Evolutionary conservation across 352 stramenopile genomes (phyloP).

Genomic region (Salisapilia sapeloensis): DNA sequence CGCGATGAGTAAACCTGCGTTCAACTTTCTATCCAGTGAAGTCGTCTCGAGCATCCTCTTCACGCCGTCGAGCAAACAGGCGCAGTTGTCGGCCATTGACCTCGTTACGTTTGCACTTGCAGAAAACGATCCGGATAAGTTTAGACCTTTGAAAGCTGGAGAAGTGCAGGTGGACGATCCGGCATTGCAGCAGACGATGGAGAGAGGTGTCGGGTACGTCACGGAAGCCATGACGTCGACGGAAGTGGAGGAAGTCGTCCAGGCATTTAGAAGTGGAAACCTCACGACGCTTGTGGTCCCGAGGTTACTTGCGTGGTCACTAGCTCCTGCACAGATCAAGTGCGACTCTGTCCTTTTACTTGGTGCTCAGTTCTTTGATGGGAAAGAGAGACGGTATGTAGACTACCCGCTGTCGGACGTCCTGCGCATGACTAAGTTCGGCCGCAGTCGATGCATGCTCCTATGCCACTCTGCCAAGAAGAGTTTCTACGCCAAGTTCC

Average conservation of each 20-base stretch:
- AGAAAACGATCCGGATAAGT: conserved; percentile 60
- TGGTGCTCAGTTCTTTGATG: conserved; percentile 96
- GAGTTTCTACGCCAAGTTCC: conserved; percentile 95
- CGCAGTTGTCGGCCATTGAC: conserved; percentile 97
- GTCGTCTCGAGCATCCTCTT: conserved; percentile 92
- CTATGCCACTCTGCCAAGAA: conserved; percentile 97
- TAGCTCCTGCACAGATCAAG: conserved; percentile 43
- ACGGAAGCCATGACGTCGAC: conserved; percentile 84
- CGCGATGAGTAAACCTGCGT: conserved; percentile 97
- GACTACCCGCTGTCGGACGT: conserved; percentile 96
- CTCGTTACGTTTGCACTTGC: conserved; percentile 93
- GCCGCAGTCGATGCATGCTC: conserved; percentile 74
- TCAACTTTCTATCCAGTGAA: conserved; percentile 83
- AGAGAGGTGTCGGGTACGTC: conserved; percentile 91
- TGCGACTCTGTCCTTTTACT: conserved; percentile 95
- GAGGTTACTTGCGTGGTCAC: conserved; percentile 87
- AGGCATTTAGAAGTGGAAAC: conserved; percentile 73
- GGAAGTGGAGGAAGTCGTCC: conserved; percentile 84
- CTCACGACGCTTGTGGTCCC: conserved; percentile 91
- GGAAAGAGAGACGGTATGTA: conserved; percentile 88
- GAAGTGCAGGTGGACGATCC: conserved; percentile 22
- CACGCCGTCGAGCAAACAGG: conserved; percentile 95
- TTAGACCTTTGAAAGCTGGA: conserved; percentile 12
- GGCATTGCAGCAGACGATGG: conserved; percentile 87
- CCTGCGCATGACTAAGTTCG: conserved; percentile 95